Evolutionary conservation across 352 stramenopile genomes (phyloP).

Genomic region (Globisporangium megalacanthum): DNA sequence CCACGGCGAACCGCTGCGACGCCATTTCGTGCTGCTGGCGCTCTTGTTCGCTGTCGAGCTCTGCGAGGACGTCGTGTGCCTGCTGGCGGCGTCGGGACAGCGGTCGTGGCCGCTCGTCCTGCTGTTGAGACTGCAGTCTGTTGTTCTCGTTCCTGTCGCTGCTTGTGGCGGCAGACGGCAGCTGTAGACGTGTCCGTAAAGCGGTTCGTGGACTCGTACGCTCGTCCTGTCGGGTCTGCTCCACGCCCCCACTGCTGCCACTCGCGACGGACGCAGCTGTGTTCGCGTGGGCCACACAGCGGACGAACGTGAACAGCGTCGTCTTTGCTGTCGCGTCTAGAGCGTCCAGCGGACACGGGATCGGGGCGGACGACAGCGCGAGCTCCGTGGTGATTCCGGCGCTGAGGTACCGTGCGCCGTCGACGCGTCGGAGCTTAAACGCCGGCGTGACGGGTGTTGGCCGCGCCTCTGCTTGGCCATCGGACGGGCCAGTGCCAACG

Average conservation of each 20-base stretch:
- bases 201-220: not conserved
- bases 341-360: not conserved
- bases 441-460: not conserved
- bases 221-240: not conserved
- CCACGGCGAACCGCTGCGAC: not conserved
- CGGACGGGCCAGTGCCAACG: not conserved
- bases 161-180: too few relatives aligned
- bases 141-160: not conserved
- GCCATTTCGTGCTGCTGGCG: not conserved
- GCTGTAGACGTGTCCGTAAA: not conserved
- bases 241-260: not conserved
- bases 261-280: not conserved
- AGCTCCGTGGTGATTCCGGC: constrained; percentile 4
- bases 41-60: not conserved
- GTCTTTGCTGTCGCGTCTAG: not conserved
- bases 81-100: not conserved
- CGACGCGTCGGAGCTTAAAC: constrained; percentile 2
- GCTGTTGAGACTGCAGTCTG: not conserved
- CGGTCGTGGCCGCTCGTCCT: too few relatives aligned
- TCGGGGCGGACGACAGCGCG: constrained; percentile 7
- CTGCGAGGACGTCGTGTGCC: not conserved
- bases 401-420: constrained; percentile 2
- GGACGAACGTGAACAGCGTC: constrained; percentile 1
- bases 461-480: not conserved
- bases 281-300: constrained; percentile 4